phyloP scores from a whole-genome alignment of 306 rosid genomes.

The Chamaecrista fasciculata region DNA sequence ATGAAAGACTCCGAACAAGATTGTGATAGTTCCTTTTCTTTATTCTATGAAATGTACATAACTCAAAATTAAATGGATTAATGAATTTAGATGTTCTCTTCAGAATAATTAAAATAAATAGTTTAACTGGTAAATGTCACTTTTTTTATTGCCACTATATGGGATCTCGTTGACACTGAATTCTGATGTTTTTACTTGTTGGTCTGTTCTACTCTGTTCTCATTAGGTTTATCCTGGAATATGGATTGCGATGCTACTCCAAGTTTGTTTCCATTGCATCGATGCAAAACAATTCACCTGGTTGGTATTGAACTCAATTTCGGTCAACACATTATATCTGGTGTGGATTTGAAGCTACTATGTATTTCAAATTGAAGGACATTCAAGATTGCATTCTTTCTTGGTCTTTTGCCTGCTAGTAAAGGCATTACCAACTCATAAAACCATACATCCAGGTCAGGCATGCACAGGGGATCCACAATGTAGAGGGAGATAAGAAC shows the following conservation, averaged over 20 bases:
- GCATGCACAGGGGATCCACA: slow-evolving; percentile 96
- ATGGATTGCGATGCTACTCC: slow-evolving; percentile 58
- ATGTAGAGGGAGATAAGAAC: slow-evolving; percentile 87
- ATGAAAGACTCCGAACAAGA: background rate
- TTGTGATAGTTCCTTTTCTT: background rate
- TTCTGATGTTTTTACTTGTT: slow-evolving; percentile 1
- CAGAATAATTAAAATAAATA: background rate
- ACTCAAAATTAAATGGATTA: background rate
- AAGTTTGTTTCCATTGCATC: slow-evolving; percentile 57
- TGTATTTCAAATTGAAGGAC: slow-evolving; percentile 11
- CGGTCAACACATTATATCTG: slow-evolving; percentile 20
- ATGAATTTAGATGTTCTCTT: background rate
- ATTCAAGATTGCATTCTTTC: slow-evolving; percentile 20
- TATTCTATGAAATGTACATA: background rate
- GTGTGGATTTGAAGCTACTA: slow-evolving; percentile 23
- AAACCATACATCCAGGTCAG: slow-evolving; percentile 60
- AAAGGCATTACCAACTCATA: slow-evolving; percentile 17
- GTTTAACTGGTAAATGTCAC: background rate
- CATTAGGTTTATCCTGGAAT: slow-evolving; percentile 32
- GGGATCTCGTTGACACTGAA: background rate
- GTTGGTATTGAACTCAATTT: slow-evolving; percentile 37
- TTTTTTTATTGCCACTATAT: background rate
- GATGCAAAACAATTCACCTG: slow-evolving; percentile 73
- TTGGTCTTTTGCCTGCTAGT: slow-evolving; percentile 27
- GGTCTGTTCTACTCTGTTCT: background rate